Conservation (phyloP, 2,329 filamentous ascomycete species). For the Diplocarpon mali region DNA sequence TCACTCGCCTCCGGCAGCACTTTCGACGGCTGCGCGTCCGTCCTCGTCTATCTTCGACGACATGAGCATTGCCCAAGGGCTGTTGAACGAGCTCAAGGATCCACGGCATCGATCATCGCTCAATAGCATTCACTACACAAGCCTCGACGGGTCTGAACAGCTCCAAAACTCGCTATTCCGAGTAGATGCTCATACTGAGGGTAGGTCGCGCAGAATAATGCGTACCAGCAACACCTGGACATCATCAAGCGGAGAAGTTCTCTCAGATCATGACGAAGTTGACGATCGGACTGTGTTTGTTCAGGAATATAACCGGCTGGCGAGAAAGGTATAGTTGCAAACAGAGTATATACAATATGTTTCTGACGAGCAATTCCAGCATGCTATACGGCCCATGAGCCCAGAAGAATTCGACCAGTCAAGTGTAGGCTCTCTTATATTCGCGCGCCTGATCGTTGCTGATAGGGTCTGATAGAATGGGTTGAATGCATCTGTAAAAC, state of each 20-base stretch:
- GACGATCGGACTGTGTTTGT: constrained; percentile 39
- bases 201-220: constrained; percentile 8
- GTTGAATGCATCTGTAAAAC: constrained; percentile 17
- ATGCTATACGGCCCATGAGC: constrained; percentile 34
- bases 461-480: constrained; percentile 9
- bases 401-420: constrained; percentile 17
- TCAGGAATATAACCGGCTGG: constrained; percentile 48
- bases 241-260: constrained; percentile 39
- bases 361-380: constrained; percentile 29
- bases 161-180: neutral
- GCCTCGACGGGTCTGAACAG: constrained; percentile 3
- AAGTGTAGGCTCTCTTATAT: constrained; percentile 11
- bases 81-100: constrained; percentile 16
- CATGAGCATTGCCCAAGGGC: constrained; percentile 18
- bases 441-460: neutral
- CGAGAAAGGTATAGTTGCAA: constrained; percentile 38
- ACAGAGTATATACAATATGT: neutral
- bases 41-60: constrained; percentile 11
- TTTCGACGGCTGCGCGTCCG: constrained; percentile 15
- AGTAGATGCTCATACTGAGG: constrained; percentile 1
- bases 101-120: constrained; percentile 15
- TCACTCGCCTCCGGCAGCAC: constrained; percentile 20
- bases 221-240: constrained; percentile 44
- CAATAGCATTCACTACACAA: constrained; percentile 3
- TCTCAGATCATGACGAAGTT: constrained; percentile 39